A percentile compares a stretch with the other conserved stretches of the same genome.
phyloP scores from a whole-genome alignment of 257 asterid genomes.

The Lavandula angustifolia region DNA sequence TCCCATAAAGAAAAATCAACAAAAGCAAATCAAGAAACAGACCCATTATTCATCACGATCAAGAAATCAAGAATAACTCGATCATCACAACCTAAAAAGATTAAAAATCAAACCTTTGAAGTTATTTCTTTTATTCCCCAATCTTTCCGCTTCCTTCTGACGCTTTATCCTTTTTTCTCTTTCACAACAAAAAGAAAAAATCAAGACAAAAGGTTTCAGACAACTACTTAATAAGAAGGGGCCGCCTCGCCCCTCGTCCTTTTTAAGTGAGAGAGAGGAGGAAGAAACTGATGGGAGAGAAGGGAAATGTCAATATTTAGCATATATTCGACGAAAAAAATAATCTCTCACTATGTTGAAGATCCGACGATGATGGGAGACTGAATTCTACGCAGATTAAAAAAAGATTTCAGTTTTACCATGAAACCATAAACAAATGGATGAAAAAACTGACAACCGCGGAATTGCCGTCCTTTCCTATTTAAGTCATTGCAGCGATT shows the following conservation, averaged over 20 bases:
- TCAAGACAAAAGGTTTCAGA: constrained; percentile 31
- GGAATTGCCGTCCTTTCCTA: no score
- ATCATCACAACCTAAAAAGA: constrained; percentile 28
- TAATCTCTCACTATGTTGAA: constrained; percentile 5
- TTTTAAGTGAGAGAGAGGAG: constrained; percentile 24
- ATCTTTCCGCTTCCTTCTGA: constrained; percentile 32
- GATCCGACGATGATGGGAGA: constrained; percentile 41
- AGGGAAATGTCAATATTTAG: neutral
- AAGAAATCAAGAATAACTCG: constrained; percentile 11
- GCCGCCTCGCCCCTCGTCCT: constrained; percentile 25
- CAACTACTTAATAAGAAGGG: constrained; percentile 27
- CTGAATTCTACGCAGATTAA: constrained; percentile 5
- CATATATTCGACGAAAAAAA: neutral
- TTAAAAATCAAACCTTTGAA: constrained; percentile 24
- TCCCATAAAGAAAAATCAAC: neutral
- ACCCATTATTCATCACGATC: constrained; percentile 6
- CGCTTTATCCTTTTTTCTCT: constrained; percentile 28
- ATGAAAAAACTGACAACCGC: constrained; percentile 20
- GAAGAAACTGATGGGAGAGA: constrained; percentile 10
- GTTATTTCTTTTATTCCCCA: neutral
- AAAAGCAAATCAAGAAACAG: constrained; percentile 3
- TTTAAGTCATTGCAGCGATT: no score
- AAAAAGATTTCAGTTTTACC: constrained; percentile 10
- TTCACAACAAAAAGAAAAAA: constrained; percentile 26
- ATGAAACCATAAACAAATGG: constrained; percentile 26